Percentiles rank a stretch among this genome's conserved stretches.
Evolutionary conservation across 2,329 filamentous ascomycete species (phyloP).

Genomic region (Aspergillus neoniger): DNA sequence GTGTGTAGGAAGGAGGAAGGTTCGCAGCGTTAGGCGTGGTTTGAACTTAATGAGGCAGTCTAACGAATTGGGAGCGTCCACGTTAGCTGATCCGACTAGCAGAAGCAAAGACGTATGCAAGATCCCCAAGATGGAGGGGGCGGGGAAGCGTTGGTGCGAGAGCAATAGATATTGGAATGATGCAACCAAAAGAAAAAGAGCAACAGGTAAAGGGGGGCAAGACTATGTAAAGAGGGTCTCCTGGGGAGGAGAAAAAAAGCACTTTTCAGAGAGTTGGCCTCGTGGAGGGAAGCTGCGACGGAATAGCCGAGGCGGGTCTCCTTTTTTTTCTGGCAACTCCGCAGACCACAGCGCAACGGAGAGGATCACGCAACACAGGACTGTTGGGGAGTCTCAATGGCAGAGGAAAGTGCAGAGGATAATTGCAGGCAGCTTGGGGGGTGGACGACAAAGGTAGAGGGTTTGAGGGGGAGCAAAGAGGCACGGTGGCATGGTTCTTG

Average conservation of each 20-base stretch:
- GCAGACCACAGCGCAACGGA: neutral
- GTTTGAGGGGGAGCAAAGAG: neutral
- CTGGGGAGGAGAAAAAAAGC: neutral
- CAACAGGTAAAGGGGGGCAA: neutral
- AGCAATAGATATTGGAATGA: neutral
- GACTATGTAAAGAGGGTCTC: neutral
- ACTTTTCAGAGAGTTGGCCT: neutral
- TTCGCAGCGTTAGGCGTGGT: conserved; percentile 1
- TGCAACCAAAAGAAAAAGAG: neutral
- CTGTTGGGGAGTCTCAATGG: neutral
- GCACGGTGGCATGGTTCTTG: conserved; percentile 3
- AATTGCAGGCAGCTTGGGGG: neutral
- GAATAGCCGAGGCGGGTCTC: conserved; percentile 11
- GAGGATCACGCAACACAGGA: neutral
- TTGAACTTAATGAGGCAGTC: conserved; percentile 10
- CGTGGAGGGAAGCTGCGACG: conserved; percentile 10
- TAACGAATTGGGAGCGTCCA: conserved; percentile 19
- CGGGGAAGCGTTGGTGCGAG: neutral
- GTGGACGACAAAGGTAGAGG: neutral
- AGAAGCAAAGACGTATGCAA: conserved; percentile 6
- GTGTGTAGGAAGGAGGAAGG: neutral
- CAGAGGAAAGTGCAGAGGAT: neutral
- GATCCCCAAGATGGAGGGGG: conserved; percentile 1
- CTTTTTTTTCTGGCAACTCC: conserved; percentile 10
- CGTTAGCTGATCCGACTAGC: conserved; percentile 13